Base-by-base conservation (phyloP, 345 rosid species). In the Lumnitzera littorea region DNA sequence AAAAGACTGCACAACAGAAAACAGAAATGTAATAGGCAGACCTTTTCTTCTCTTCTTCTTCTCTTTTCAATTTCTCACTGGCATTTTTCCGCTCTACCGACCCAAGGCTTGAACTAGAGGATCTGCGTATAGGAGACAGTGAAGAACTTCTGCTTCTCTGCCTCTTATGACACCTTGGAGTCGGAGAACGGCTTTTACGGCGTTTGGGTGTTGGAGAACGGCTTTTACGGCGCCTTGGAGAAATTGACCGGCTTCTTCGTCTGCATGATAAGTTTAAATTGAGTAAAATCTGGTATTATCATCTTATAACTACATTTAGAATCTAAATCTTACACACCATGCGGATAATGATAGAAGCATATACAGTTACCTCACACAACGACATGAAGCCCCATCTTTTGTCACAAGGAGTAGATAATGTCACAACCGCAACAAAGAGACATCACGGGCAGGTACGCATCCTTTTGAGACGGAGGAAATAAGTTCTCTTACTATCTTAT, bases 41-140 rank as follows among this genome's bases (percentile, higher is more conserved):
- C 99, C 99, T 90, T 81, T 79, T 94, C 71, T 79, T 87, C 75
- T 84, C 90, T 74, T 87, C 96, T 67, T 84, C 98, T 76, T 88
- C 96, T 76, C 79, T 82, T 77, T 71, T 86, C 75, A 83, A 59
- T 72, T 83, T 81, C 77, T 86, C 87, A 73, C 51, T 77, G 49
- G 72, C 82, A 83, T 69, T 80, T 74, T 77, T 90, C 57, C 55
- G 80, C 76, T 90, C 92, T 68, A 78, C 64, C 55, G 76, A 74
- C 63, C 75, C 97, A 72, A 75, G 84, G 65, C 78, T 83, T 72
- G 89, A 72, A 63, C 82, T 74, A 56, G 89, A 64, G 74, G 85
- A 79, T 70, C 70, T 83, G 71, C 11, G 82, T 50, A 72, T 62
- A 61, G 95, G 89, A 75, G 95, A 78, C 62, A 77, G 64, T 24